Conservation (phyloP, 2,329 filamentous ascomycete species). For the Neurospora sp. region DNA sequence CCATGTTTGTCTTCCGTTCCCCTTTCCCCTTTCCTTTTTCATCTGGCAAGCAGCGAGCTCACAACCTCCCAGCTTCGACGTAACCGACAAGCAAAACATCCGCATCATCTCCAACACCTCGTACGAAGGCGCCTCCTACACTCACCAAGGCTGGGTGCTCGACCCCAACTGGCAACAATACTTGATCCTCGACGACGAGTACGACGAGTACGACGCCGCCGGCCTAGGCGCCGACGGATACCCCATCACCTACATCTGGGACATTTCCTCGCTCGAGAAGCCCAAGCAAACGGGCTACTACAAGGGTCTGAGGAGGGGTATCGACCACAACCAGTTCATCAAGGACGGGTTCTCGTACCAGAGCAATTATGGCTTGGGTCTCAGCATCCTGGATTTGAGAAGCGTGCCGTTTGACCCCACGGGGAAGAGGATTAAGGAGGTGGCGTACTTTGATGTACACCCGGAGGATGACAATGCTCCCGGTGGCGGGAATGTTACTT, state of each 20-base stretch:
- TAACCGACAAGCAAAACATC: slow-evolving; percentile 36
- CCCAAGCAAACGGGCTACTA: slow-evolving; percentile 33
- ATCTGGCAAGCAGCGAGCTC: too few species aligned
- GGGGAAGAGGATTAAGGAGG: slow-evolving; percentile 30
- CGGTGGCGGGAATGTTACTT: slow-evolving; percentile 25
- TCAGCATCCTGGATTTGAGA: slow-evolving; percentile 26
- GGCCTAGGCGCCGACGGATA: slow-evolving; percentile 30
- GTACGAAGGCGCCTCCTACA: slow-evolving; percentile 47
- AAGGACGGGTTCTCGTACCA: slow-evolving; percentile 31
- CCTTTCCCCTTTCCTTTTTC: too few species aligned
- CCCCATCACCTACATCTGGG: slow-evolving; percentile 39
- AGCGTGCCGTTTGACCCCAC: slow-evolving; percentile 24
- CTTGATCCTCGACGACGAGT: slow-evolving; percentile 41
- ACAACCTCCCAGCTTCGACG: slow-evolving; percentile 29
- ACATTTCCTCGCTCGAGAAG: slow-evolving; percentile 30
- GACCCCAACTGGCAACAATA: slow-evolving; percentile 32
- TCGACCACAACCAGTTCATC: slow-evolving; percentile 38
- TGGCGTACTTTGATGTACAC: slow-evolving; percentile 36
- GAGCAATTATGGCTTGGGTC: slow-evolving; percentile 35
- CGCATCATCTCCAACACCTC: slow-evolving; percentile 41
- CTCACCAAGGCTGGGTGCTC: slow-evolving; percentile 45
- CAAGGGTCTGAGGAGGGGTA: slow-evolving; percentile 25
- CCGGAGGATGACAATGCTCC: slow-evolving; percentile 35
- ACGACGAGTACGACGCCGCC: slow-evolving; percentile 35
- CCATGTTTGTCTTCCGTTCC: slow-evolving; percentile 23